Evolutionary conservation across 1,284 basidiomycete genomes (phyloP), one percentile per base, ranked within the genome.

Genomic region (Puccinia polysora): DNA sequence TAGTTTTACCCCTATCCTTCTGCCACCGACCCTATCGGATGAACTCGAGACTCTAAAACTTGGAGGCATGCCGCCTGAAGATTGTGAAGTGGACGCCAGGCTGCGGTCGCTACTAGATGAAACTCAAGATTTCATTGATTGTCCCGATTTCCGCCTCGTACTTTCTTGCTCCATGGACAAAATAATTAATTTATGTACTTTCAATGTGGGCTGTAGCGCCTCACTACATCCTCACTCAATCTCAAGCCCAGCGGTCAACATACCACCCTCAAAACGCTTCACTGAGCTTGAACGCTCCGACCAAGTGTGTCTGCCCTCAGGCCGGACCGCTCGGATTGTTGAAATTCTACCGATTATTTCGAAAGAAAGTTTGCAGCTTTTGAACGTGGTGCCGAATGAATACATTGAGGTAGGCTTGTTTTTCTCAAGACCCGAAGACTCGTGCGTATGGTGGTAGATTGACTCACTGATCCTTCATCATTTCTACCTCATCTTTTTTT

Each of bases 91-190:
- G 76, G 72, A 75, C 65, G 80, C 84, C 0, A 81, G 81, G 6
- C 89, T 95, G 78, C 81, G 83, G 1, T 76, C 81, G 0, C 84
- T 94, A 15, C 82, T 93, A 14, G 81, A 83, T 28, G 88, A 92
- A 79, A 90, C 89, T 0, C 84, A 85, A 50, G 79, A 80, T 4
- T 83, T 87, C 55, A 80, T 92, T 45, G 80, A 84, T 5, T 88
- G 88, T 0, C 80, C 85, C 0, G 87, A 91, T 78, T 91, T 91
- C 77, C 81, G 83, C 1, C 79, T 82, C 50, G 87, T 90, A 1
- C 83, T 91, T 2, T 85, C 53, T 14, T 36, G 38, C 20, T 38
- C 25, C 1, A 69, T 60, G 56, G 34, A 20, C 28, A 23, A 56
- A 32, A 23, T 60, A 1, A 36, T 60, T 8, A 25, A 38, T 25